phyloP scores from a whole-genome alignment of 148 eudicot species.

The Nepenthes mirabilis region DNA sequence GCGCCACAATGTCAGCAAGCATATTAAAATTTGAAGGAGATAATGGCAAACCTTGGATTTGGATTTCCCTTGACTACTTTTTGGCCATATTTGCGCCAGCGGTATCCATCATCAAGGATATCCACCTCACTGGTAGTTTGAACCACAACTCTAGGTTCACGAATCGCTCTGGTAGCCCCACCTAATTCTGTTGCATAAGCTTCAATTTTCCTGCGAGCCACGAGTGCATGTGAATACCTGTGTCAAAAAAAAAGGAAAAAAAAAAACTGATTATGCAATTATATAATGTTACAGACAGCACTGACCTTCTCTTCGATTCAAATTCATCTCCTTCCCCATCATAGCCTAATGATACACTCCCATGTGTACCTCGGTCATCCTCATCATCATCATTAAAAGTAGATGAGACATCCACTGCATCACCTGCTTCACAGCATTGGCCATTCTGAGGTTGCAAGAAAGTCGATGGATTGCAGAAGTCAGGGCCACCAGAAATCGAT shows the following conservation, averaged over 20 bases:
- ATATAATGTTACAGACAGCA: background rate
- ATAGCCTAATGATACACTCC: slow-evolving; percentile 41
- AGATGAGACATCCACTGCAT: slow-evolving; percentile 27
- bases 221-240: background rate
- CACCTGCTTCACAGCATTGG: slow-evolving; percentile 17
- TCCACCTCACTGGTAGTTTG: slow-evolving; percentile 73
- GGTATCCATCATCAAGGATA: slow-evolving; percentile 65
- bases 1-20: background rate
- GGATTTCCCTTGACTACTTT: slow-evolving; percentile 78
- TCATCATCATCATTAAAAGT: slow-evolving; percentile 40
- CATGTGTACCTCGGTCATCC: slow-evolving; percentile 41
- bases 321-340: slow-evolving; percentile 52
- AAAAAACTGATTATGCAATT: too few species aligned
- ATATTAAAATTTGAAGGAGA: background rate
- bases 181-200: slow-evolving; percentile 38
- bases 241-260: too few species aligned
- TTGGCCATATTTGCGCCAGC: slow-evolving; percentile 78
- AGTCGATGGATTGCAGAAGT: slow-evolving; percentile 14
- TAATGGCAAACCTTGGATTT: slow-evolving; percentile 42
- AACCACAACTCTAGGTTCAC: slow-evolving; percentile 69
- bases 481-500: slow-evolving; percentile 13
- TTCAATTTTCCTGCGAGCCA: slow-evolving; percentile 38
- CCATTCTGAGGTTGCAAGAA: slow-evolving; percentile 19
- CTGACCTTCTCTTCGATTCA: slow-evolving; percentile 55
- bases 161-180: slow-evolving; percentile 49